Base-by-base conservation (phyloP, 2,329 filamentous ascomycete species). In the Sarocladiaceae sp. region DNA sequence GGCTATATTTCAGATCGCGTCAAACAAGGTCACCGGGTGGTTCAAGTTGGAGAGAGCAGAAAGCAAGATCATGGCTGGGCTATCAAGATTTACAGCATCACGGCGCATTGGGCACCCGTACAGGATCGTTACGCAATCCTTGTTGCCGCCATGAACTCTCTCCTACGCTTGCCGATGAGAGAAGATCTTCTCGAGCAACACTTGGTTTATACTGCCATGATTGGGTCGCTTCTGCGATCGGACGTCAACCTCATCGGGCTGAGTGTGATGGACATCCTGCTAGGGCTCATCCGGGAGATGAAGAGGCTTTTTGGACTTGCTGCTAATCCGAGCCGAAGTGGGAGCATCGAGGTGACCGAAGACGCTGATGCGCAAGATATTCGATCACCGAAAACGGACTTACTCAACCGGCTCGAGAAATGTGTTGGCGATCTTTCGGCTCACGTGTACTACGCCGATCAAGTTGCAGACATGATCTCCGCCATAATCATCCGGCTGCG, bases 401-500 rank as follows among this genome's bases (percentile, higher is more conserved):
- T 96, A 13, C 67, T 95, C 21, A 63, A 70, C 26, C 78, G 82
- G 24, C 74, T 97, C 13, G 83, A 93, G 59, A 74, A 78, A 53
- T 95, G 88, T 64, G 89, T 96, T 49, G 88, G 88, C n/a, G 81
- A 90, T 59, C 70, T 98, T 21, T 89, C 90, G 2, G 95, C 88
- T 1, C 93, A 98, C 58, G 83, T 96, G 24, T 98, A 98, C 68
- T 98, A 98, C 60, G 87, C 87, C 2, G 91, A 97, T 55, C 93
- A 98, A 63, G 88, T 97, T 45, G 82, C 86, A 2, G 93, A 98
- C 63, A 96, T 97, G 88, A 81, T 96, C 43, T 77, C 82, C 16
- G 81, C 88, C 1, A 83, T 97, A 34, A 68, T 97, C 13, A 68
- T 78, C 23, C 83, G 88, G 16, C 72, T 97, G 23, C 93, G 86